phyloP scores from a whole-genome alignment of 176 grass and related monocot species.

The Secale cereale region DNA sequence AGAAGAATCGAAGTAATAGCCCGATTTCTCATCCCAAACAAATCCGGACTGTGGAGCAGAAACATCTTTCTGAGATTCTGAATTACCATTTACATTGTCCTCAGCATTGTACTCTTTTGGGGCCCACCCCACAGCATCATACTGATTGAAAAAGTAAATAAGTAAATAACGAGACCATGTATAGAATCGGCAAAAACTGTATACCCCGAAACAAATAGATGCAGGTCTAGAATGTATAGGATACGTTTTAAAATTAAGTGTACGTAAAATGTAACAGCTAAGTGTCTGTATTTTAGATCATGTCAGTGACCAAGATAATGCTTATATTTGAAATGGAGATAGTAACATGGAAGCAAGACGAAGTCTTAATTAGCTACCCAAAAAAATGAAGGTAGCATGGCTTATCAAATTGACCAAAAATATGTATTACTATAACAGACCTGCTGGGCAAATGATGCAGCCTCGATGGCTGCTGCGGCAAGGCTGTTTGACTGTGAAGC shows the following conservation, averaged over 20 bases:
- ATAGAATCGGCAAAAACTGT: slow-evolving; percentile 3
- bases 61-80: slow-evolving; percentile 40
- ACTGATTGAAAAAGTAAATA: slow-evolving; percentile 47
- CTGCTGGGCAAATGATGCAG: slow-evolving; percentile 99
- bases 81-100: slow-evolving; percentile 47
- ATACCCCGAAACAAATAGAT: slow-evolving; percentile 3
- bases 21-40: slow-evolving; percentile 99
- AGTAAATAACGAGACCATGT: slow-evolving; percentile 4
- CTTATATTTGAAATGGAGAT: neutral
- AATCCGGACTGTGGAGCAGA: slow-evolving; percentile 77
- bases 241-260: neutral
- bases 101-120: slow-evolving; percentile 96
- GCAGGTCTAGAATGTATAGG: neutral
- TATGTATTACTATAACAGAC: slow-evolving; percentile 30
- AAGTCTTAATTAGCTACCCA: neutral
- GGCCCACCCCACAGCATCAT: slow-evolving; percentile 92
- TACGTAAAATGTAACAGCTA: neutral
- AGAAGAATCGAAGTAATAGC: slow-evolving; percentile 96
- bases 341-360: neutral
- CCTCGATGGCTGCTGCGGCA: slow-evolving; percentile 97
- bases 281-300: neutral
- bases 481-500: slow-evolving; percentile 78
- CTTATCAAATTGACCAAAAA: neutral
- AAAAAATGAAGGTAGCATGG: neutral
- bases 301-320: neutral